Base-by-base conservation (phyloP, 768 basidiomycete genomes). In the Amanita pseudoporphyria region DNA sequence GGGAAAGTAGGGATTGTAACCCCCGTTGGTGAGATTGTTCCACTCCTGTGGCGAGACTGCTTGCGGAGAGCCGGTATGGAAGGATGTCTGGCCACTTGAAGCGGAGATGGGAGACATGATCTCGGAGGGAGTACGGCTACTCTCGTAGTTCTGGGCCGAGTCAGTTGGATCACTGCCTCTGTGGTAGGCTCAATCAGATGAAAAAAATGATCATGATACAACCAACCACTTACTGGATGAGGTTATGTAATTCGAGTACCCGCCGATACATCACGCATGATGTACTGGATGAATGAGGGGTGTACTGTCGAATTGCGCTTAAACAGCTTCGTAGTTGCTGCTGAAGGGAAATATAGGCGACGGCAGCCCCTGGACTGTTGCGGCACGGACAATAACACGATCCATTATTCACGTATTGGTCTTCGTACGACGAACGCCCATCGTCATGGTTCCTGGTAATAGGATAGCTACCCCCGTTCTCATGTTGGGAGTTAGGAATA, bases 141-240 rank as follows among this genome's bases (percentile, higher is more conserved):
- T 76, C 59, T 79, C 79, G 60, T 81, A 81, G 32, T 74, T 67
- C 41, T 68, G 69, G 33, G 66, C 65, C 54, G 65, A 69, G 57
- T 73, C 77, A 57, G 63, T 68, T 57, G 69, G 68, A 65, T 80
- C 77, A 57, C 67, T 71, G 26, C 73, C 76, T 62, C 76, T 78
- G 57, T n/a, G 32, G 33, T 37, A 28, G 43, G 42, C 37, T 43
- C 37, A 31, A 36, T 52, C 51, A 52, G 35, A 33, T 37, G 22
- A 49, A 40, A 32, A 51, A 45, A 31, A 14, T 24, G 9, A 42
- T 24, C 3, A 19, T 26, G 18, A 16, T 48, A 52, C 56, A 52
- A 77, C n/a, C n/a, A n/a, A n/a, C n/a, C n/a, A n/a, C 82, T 61
- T 65, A 87, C 84, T 81, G 81, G 66, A 87, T 71, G 28, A 82